Percentiles rank a stretch among this genome's conserved stretches.
These are phyloP conservation scores for Stylonectria norvegica DNA, from an alignment of 2,329 filamentous ascomycete genomes.

Conservation along the genomic window DNA sequence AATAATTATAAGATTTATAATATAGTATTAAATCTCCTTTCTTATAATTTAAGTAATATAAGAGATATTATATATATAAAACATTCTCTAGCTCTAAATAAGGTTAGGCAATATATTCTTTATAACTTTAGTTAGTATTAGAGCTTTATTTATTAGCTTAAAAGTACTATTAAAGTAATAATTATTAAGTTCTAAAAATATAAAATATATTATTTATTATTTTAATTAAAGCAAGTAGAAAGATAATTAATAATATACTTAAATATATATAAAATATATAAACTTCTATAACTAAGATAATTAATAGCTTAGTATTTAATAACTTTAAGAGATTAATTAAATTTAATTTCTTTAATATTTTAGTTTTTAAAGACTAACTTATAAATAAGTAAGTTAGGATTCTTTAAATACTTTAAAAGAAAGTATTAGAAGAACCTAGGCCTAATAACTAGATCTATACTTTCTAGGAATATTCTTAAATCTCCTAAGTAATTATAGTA, in stretches of 20 bases:
- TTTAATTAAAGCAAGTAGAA: slow-evolving; percentile 33
- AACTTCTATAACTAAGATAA: slow-evolving; percentile 23
- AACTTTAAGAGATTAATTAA: slow-evolving; percentile 19
- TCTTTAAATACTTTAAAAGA: slow-evolving; percentile 4
- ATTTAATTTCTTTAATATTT: slow-evolving; percentile 1
- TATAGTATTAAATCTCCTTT: not conserved
- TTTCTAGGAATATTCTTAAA: slow-evolving; percentile 4
- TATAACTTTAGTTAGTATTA: slow-evolving; percentile 11
- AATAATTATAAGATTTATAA: slow-evolving; percentile 3
- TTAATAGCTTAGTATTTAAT: slow-evolving; percentile 23
- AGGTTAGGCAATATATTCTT: not conserved
- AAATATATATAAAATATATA: slow-evolving; percentile 22
- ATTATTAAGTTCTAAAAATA: slow-evolving; percentile 43
- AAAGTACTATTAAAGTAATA: slow-evolving; percentile 39
- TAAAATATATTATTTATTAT: slow-evolving; percentile 36
- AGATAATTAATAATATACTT: slow-evolving; percentile 22
- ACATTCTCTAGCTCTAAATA: not conserved
- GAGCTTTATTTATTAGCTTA: slow-evolving; percentile 32
- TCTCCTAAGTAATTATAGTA: slow-evolving; percentile 11
- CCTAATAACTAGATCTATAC: slow-evolving; percentile 7
- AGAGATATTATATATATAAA: slow-evolving; percentile 2
- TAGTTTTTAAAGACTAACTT: slow-evolving; percentile 2
- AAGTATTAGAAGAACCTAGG: slow-evolving; percentile 8
- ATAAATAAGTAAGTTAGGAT: not conserved
- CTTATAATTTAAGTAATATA: slow-evolving; percentile 1